Conservation (phyloP, 768 basidiomycete genomes). For the Hemileccinum rubropunctum region DNA sequence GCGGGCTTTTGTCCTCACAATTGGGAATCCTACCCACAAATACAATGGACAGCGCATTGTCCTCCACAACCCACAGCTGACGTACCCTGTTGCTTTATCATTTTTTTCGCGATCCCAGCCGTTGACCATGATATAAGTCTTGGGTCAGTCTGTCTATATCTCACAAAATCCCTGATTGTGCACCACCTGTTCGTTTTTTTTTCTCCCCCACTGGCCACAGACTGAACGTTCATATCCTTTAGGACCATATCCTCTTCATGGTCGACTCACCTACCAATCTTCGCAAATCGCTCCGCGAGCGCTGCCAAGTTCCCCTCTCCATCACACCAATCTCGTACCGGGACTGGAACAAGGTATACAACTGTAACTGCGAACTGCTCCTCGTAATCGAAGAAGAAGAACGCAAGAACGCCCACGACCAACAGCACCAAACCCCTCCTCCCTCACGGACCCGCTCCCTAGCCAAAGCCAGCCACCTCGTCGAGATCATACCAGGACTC, state of each 20-base stretch:
- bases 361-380: background rate
- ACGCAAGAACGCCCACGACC: background rate
- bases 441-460: background rate
- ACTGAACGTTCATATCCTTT: too few relatives aligned
- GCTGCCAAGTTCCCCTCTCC: background rate
- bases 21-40: background rate
- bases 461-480: conserved; percentile 4
- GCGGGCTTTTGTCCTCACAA: background rate
- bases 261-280: too few relatives aligned
- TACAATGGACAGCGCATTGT: background rate
- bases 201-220: too few relatives aligned
- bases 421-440: background rate
- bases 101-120: background rate
- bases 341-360: background rate
- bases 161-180: too few relatives aligned
- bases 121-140: background rate
- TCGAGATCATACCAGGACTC: conserved; percentile 8
- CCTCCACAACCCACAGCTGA: background rate
- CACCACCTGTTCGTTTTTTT: too few relatives aligned
- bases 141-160: too few relatives aligned
- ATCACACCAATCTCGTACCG: conserved; percentile 10
- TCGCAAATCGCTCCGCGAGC: conserved; percentile 10
- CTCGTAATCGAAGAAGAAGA: conserved; percentile 6
- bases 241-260: too few relatives aligned
- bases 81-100: too few relatives aligned